Base-by-base conservation (phyloP, 176 grass and related monocot species). In the Carex myosuroides region DNA sequence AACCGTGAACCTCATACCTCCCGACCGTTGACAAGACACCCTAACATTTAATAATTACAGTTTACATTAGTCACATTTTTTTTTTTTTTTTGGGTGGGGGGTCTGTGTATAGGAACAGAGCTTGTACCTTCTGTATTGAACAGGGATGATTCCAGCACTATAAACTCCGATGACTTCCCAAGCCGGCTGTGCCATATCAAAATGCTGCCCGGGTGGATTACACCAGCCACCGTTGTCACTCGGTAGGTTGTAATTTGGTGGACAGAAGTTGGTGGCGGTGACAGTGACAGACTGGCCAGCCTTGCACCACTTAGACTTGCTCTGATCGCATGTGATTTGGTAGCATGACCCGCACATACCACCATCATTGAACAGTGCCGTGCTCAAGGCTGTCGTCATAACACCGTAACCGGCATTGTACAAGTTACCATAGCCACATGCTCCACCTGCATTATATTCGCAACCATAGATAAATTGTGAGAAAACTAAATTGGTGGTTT, bases 121-220 rank as follows among this genome's bases (percentile, higher is more conserved):
- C 42, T 75, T 24, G 37, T 60, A 82, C 89, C 89, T 90, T 48
- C 83, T 64, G 90, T 92, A 94, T 14, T 84, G 66, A 46, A 94
- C 86, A 4, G 93, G 93, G 81, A 94, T 84, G 93, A 94, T 90
- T 66, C 92, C 92, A 44, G 70, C 90, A 13, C 78, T 58, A 71
- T 87, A 87, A 55, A 90, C 10, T 18, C 80, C 93, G 39, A 94
- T 92, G 84, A 88, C 90, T 82, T 94, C 88, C 90, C 90, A 94
- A 1, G 93, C 90, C 1, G 93, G 93, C 86, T 94, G 90, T 4
- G 88, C 86, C 93, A 94, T 94, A 81, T 94, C 89, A 57, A 94
- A 94, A 87, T 94, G 92, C 3, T 37, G 14, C 0, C 92, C 79
- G 12, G 83, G 87, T 12, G 92, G 72, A 87, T 94, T 94, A 85